Conservation (phyloP, 1,139 yeast species). For the Magnusiomyces tetraspermus region DNA sequence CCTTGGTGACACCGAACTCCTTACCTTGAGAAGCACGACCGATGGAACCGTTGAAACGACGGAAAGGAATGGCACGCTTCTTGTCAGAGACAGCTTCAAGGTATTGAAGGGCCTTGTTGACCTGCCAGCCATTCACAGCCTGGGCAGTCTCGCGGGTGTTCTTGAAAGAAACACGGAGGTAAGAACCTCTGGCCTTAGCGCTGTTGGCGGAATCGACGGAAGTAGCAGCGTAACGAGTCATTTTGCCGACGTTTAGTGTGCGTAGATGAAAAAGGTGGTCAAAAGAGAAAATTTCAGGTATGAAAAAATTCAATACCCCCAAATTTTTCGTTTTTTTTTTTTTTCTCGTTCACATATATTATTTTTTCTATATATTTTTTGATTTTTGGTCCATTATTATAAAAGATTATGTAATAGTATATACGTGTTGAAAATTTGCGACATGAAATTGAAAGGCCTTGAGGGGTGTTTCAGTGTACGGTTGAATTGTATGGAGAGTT, state of each 20-base stretch:
- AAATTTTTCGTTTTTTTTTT: background rate
- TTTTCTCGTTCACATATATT: too few species aligned
- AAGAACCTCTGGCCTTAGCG: constrained; percentile 98
- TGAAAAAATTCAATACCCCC: background rate
- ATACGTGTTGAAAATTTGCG: background rate
- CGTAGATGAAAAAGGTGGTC: constrained; percentile 7
- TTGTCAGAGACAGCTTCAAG: constrained; percentile 94
- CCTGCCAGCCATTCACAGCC: constrained; percentile 97
- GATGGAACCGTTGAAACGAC: constrained; percentile 92
- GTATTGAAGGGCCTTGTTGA: constrained; percentile 92
- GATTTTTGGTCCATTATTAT: background rate
- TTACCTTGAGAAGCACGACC: constrained; percentile 99
- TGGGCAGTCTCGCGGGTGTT: constrained; percentile 99
- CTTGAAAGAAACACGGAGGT: constrained; percentile 99
- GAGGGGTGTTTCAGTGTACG: background rate
- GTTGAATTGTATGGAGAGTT: background rate
- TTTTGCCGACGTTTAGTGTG: constrained; percentile 27
- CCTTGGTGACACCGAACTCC: constrained; percentile 99
- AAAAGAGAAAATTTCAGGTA: constrained; percentile 1
- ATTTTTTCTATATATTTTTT: too few species aligned
- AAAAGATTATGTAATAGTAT: background rate
- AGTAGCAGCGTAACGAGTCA: constrained; percentile 97
- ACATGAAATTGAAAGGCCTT: background rate
- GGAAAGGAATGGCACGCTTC: constrained; percentile 99
- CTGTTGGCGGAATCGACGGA: constrained; percentile 99